These are phyloP conservation scores for Gossypium gossypioides DNA, from an alignment of 441 rosid genomes.

Conservation along the genomic window DNA sequence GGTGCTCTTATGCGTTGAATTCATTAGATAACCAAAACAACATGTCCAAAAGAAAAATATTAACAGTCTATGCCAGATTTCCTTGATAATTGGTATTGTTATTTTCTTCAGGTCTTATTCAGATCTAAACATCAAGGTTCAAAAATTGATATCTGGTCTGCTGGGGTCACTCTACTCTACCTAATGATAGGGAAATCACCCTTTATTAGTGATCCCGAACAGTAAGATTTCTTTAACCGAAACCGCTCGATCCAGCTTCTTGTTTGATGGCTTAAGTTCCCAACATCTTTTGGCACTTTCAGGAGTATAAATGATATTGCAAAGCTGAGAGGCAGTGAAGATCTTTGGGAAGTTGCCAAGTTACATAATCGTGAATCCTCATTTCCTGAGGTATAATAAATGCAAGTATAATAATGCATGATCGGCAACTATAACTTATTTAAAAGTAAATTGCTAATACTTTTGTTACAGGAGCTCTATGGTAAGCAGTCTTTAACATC, in stretches of 20 bases:
- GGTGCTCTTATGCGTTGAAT: background rate
- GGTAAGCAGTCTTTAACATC: slow-evolving; percentile 33
- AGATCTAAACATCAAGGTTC: slow-evolving; percentile 89
- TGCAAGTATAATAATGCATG: slow-evolving; percentile 15
- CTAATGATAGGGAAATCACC: slow-evolving; percentile 75
- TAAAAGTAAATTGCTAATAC: background rate
- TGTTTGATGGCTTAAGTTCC: slow-evolving; percentile 5
- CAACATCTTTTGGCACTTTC: slow-evolving; percentile 13
- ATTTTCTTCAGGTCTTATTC: slow-evolving; percentile 58
- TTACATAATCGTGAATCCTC: slow-evolving; percentile 73
- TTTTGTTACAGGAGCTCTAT: slow-evolving; percentile 49
- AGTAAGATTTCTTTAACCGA: slow-evolving; percentile 36
- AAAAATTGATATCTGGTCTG: slow-evolving; percentile 90
- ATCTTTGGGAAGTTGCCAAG: slow-evolving; percentile 90
- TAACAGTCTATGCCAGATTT: background rate
- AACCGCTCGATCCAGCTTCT: background rate
- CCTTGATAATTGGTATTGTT: background rate
- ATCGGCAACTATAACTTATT: background rate
- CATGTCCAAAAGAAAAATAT: background rate
- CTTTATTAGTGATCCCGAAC: slow-evolving; percentile 86
- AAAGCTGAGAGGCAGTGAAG: slow-evolving; percentile 85
- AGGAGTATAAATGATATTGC: slow-evolving; percentile 81
- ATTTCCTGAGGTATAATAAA: slow-evolving; percentile 59
- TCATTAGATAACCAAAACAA: background rate
- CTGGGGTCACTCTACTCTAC: slow-evolving; percentile 86